Evolutionary conservation across 2,329 filamentous ascomycete genomes (phyloP).

Genomic region (Fusarium concolor): DNA sequence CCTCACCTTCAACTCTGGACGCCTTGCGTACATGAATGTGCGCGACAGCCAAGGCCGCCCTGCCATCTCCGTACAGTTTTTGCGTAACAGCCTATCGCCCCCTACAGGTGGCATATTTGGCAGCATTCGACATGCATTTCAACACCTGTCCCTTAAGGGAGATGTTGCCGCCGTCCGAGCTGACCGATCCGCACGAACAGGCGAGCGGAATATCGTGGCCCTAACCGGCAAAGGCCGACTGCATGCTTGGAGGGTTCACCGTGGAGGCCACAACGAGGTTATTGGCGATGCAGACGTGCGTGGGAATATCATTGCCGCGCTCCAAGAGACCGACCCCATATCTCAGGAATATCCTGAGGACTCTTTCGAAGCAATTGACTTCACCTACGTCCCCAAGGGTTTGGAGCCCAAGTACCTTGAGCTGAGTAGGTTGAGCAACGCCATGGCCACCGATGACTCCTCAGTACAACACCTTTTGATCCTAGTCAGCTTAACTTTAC

Average conservation of each 20-base stretch:
- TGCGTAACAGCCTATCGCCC: slow-evolving; percentile 71
- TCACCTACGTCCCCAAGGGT: slow-evolving; percentile 73
- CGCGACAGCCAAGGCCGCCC: slow-evolving; percentile 90
- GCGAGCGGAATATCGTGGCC: slow-evolving; percentile 86
- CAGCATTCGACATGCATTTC: slow-evolving; percentile 81
- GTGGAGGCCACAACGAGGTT: slow-evolving; percentile 83
- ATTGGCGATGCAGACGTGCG: slow-evolving; percentile 78
- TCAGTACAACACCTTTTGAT: slow-evolving; percentile 70
- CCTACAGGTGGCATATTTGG: slow-evolving; percentile 78
- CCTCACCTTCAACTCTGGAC: slow-evolving; percentile 84
- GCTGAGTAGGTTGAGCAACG: slow-evolving; percentile 63
- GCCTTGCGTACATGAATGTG: slow-evolving; percentile 86
- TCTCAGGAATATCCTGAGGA: slow-evolving; percentile 63
- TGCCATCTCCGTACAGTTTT: slow-evolving; percentile 79
- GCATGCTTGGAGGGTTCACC: slow-evolving; percentile 89
- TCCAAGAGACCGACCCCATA: slow-evolving; percentile 67
- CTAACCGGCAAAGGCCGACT: slow-evolving; percentile 81
- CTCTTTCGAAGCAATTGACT: slow-evolving; percentile 81
- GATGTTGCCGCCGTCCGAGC: slow-evolving; percentile 85
- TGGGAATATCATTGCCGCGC: slow-evolving; percentile 69
- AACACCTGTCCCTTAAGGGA: slow-evolving; percentile 75
- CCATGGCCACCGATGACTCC: slow-evolving; percentile 62
- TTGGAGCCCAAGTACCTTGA: slow-evolving; percentile 63
- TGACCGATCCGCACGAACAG: slow-evolving; percentile 76
- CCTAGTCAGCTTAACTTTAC: slow-evolving; percentile 67